Percentiles rank a stretch among this genome's conserved stretches.
Conservation (phyloP, 768 basidiomycete genomes). For the Podaxis sp. region DNA sequence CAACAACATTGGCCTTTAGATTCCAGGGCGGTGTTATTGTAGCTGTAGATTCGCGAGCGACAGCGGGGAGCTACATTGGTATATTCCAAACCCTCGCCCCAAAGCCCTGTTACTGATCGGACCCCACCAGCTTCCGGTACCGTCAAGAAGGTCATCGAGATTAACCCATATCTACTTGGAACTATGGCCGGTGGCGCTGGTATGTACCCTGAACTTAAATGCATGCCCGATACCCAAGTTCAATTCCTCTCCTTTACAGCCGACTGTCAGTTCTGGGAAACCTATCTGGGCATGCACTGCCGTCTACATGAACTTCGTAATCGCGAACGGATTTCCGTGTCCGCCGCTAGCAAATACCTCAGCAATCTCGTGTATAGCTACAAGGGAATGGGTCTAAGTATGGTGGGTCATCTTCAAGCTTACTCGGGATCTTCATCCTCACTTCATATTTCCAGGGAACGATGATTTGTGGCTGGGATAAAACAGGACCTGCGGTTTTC, state of each 20-base stretch:
- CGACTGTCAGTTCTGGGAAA: slow-evolving; percentile 98
- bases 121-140: slow-evolving; percentile 80
- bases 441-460: slow-evolving; percentile 64
- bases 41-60: slow-evolving; percentile 98
- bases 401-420: slow-evolving; percentile 55
- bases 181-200: slow-evolving; percentile 99
- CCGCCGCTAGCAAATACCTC: slow-evolving; percentile 97
- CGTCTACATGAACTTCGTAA: slow-evolving; percentile 96
- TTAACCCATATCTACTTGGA: slow-evolving; percentile 97
- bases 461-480: slow-evolving; percentile 99
- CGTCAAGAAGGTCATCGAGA: slow-evolving; percentile 99
- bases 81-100: slow-evolving; percentile 22
- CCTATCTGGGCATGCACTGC: slow-evolving; percentile 97
- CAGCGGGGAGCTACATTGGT: slow-evolving; percentile 97
- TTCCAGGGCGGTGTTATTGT: slow-evolving; percentile 97
- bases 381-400: slow-evolving; percentile 98
- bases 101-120: background rate
- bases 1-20: slow-evolving; percentile 96
- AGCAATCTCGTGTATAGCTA: slow-evolving; percentile 97
- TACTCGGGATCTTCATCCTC: background rate
- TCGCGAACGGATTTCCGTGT: slow-evolving; percentile 95
- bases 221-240: background rate
- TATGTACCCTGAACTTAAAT: slow-evolving; percentile 29
- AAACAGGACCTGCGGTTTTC: slow-evolving; percentile 95
- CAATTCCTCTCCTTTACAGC: slow-evolving; percentile 40